Conservation (phyloP, 805 yeast genomes). For the Debaryomyces prosopidis region DNA sequence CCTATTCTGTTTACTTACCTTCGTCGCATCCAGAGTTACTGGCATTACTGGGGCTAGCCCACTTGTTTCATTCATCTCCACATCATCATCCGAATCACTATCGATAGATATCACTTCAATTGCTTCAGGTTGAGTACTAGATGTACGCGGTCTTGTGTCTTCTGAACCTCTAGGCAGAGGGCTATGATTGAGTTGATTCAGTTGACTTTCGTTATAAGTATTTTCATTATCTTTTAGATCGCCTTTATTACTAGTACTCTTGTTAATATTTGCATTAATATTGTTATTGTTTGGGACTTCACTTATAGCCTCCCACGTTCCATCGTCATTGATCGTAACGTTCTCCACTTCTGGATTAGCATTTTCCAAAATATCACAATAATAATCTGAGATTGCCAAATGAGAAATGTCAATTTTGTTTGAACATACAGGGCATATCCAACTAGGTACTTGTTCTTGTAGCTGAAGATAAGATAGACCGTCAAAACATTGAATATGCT, state of each 20-base stretch:
- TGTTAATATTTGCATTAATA: neutral
- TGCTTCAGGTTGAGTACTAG: conserved; percentile 15
- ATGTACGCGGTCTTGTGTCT: neutral
- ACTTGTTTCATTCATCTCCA: neutral
- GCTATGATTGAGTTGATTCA: neutral
- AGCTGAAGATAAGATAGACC: conserved; percentile 69
- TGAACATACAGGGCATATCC: conserved; percentile 88
- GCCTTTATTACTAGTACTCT: neutral
- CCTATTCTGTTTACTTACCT: too few relatives aligned
- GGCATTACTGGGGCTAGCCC: too few relatives aligned
- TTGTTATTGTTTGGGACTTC: conserved; percentile 2
- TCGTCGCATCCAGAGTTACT: too few relatives aligned
- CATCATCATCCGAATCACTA: conserved; percentile 49
- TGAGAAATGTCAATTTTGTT: conserved; percentile 51
- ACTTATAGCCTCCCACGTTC: conserved; percentile 59
- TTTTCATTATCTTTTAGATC: neutral
- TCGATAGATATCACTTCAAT: conserved; percentile 52
- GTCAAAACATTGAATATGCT: conserved; percentile 88
- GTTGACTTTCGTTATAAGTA: neutral
- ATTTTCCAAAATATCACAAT: conserved; percentile 55
- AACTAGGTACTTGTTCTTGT: conserved; percentile 77
- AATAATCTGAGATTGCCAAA: conserved; percentile 73
- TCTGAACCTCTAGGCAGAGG: neutral
- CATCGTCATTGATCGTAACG: conserved; percentile 69
- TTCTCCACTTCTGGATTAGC: conserved; percentile 60